Percentiles rank a stretch among this genome's conserved stretches.
These are phyloP conservation scores for Cylindrodendrum hubeiense DNA, from an alignment of 2,329 filamentous ascomycete species.

Conservation along the genomic window DNA sequence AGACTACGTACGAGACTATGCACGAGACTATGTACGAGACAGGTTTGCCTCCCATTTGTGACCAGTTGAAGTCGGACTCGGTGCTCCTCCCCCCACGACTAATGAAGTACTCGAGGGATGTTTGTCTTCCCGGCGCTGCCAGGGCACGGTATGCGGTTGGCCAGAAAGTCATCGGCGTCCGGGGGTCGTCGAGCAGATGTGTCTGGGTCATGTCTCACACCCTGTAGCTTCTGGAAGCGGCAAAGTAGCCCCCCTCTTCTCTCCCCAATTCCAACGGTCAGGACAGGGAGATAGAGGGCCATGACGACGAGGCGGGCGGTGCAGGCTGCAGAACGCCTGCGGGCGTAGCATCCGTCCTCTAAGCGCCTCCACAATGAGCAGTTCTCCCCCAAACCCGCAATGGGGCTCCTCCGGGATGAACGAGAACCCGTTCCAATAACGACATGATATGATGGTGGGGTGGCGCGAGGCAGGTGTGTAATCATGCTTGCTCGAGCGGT, in stretches of 20 bases:
- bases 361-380: conserved; percentile 14
- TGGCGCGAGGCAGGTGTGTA: not conserved
- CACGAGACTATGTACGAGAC: not conserved
- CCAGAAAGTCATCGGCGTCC: conserved; percentile 23
- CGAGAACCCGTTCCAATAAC: not conserved
- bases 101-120: not conserved
- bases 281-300: not conserved
- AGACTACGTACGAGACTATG: not conserved
- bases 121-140: not conserved
- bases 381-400: conserved; percentile 7
- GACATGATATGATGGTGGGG: not conserved
- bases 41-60: not conserved
- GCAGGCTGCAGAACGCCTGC: not conserved
- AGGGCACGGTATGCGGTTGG: conserved; percentile 38
- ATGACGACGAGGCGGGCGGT: conserved; percentile 6
- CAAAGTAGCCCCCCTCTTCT: no score
- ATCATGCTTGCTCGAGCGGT: not conserved
- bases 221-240: conserved; percentile 29
- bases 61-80: not conserved
- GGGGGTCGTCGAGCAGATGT: conserved; percentile 22
- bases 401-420: not conserved
- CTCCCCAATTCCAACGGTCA: not conserved
- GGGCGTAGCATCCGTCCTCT: conserved; percentile 7
- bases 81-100: no score
- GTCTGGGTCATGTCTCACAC: conserved; percentile 38